These are phyloP conservation scores for Xylariaceae sp. DNA, from an alignment of 2,329 filamentous ascomycete species.

Conservation along the genomic window DNA sequence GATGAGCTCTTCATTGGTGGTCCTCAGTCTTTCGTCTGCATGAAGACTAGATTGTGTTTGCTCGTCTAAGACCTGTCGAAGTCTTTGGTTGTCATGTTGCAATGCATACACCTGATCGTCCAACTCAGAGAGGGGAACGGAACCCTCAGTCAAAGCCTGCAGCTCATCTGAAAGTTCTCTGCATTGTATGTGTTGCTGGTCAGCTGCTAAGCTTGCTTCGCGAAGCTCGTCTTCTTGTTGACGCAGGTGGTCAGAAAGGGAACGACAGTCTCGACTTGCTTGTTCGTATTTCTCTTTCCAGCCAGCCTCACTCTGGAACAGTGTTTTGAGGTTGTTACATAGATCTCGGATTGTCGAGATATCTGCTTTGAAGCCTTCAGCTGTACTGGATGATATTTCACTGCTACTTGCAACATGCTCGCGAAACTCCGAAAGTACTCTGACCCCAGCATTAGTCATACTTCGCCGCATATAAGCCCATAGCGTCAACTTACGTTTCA, in stretches of 20 bases:
- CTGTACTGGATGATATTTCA: conserved; percentile 6
- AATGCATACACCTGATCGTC: conserved; percentile 9
- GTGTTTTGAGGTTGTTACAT: conserved; percentile 4
- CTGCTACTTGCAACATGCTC: conserved; percentile 7
- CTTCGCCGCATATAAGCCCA: background rate
- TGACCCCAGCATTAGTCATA: conserved; percentile 4
- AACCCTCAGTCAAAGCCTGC: conserved; percentile 2
- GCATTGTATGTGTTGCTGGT: conserved; percentile 7
- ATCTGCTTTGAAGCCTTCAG: conserved; percentile 6
- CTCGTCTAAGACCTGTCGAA: conserved; percentile 11
- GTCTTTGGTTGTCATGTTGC: conserved; percentile 8
- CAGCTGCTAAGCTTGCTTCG: conserved; percentile 5
- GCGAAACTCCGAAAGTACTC: conserved; percentile 12
- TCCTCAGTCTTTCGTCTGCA: conserved; percentile 13
- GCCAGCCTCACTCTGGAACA: conserved; percentile 8
- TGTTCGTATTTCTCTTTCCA: conserved; percentile 22
- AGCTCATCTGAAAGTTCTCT: conserved; percentile 15
- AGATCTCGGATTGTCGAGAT: conserved; percentile 7
- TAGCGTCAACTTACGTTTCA: conserved; percentile 14
- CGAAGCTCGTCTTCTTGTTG: conserved; percentile 17
- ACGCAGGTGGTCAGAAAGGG: conserved; percentile 10
- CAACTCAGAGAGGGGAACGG: conserved; percentile 6
- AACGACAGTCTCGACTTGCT: background rate
- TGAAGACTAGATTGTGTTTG: conserved; percentile 12
- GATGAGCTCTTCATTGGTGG: conserved; percentile 10